A percentile compares a stretch with the other conserved stretches of the same genome.
Evolutionary conservation across 2,329 filamentous ascomycete genomes (phyloP).

Genomic region (Sphaerostilbella broomeana): DNA sequence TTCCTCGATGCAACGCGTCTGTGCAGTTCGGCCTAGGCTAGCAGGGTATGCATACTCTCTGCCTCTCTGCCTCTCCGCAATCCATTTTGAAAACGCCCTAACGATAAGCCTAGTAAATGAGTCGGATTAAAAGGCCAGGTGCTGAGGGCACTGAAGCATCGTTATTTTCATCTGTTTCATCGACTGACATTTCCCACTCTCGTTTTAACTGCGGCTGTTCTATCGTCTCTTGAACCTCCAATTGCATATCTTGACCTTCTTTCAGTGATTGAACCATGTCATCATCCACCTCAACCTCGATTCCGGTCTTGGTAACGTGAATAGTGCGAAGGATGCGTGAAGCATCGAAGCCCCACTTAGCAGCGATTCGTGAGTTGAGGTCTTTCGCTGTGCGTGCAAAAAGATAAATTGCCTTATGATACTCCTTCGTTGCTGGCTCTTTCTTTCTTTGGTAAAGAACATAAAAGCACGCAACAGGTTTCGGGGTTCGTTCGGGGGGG

Average conservation of each 20-base stretch:
- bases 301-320: constrained; percentile 63
- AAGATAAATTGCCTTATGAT: constrained; percentile 81
- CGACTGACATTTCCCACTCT: constrained; percentile 58
- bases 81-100: not conserved
- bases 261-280: constrained; percentile 76
- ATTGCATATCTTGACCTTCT: constrained; percentile 88
- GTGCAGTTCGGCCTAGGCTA: too few relatives aligned
- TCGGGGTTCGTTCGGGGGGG: constrained; percentile 63
- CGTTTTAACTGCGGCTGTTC: constrained; percentile 37
- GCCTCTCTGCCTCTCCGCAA: not conserved
- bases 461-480: constrained; percentile 83
- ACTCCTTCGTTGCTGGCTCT: constrained; percentile 48
- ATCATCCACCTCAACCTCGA: constrained; percentile 84
- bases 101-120: constrained; percentile 17
- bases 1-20: too few relatives aligned
- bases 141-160: constrained; percentile 16
- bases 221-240: constrained; percentile 53
- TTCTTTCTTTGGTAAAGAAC: constrained; percentile 52
- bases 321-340: constrained; percentile 64
- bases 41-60: too few relatives aligned
- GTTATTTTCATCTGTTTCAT: constrained; percentile 32
- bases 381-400: constrained; percentile 68
- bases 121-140: constrained; percentile 15
- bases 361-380: constrained; percentile 63
- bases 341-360: constrained; percentile 76